Percentiles rank a stretch among this genome's conserved stretches.
phyloP scores from a whole-genome alignment of 2,329 filamentous ascomycete genomes.

The Curvularia verruculosa region DNA sequence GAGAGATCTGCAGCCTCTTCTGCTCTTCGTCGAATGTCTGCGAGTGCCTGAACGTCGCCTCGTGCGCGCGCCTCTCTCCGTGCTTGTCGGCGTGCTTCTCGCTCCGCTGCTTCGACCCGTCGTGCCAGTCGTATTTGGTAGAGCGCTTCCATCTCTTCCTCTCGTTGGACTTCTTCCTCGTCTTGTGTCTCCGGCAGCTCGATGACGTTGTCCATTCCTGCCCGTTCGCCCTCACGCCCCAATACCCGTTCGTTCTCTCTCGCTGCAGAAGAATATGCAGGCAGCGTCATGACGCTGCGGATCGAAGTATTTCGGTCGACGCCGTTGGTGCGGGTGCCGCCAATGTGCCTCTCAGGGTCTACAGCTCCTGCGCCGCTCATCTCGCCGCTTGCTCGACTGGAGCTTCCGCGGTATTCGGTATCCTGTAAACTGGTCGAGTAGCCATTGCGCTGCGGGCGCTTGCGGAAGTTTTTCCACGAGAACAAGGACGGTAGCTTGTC shows the following conservation, averaged over 20 bases:
- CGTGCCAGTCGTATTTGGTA: conserved; percentile 87
- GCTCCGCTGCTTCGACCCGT: conserved; percentile 74
- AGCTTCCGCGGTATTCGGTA: conserved; percentile 35
- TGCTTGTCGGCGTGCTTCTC: conserved; percentile 74
- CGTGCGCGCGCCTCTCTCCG: conserved; percentile 74
- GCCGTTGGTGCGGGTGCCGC: conserved; percentile 44
- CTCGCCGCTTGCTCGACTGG: conserved; percentile 33
- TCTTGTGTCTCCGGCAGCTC: conserved; percentile 82
- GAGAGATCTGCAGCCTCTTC: conserved; percentile 50
- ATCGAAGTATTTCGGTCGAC: conserved; percentile 86
- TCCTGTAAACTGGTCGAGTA: conserved; percentile 47
- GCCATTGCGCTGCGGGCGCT: conserved; percentile 34
- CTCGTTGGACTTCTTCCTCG: conserved; percentile 77
- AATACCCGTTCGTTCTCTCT: conserved; percentile 80
- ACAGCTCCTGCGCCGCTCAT: conserved; percentile 34
- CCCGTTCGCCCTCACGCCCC: conserved; percentile 87
- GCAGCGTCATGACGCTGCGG: conserved; percentile 92
- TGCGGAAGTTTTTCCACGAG: conserved; percentile 37
- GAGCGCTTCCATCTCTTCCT: conserved; percentile 89
- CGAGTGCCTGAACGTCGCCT: conserved; percentile 73
- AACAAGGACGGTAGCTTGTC: conserved; percentile 43
- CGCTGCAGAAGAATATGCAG: conserved; percentile 77
- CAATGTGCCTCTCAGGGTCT: conserved; percentile 37
- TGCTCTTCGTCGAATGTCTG: conserved; percentile 60
- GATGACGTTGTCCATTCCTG: conserved; percentile 86